Percentiles rank a stretch among this genome's conserved stretches.
Evolutionary conservation across 352 stramenopile species (phyloP).

Genomic region (Globisporangium canariense): DNA sequence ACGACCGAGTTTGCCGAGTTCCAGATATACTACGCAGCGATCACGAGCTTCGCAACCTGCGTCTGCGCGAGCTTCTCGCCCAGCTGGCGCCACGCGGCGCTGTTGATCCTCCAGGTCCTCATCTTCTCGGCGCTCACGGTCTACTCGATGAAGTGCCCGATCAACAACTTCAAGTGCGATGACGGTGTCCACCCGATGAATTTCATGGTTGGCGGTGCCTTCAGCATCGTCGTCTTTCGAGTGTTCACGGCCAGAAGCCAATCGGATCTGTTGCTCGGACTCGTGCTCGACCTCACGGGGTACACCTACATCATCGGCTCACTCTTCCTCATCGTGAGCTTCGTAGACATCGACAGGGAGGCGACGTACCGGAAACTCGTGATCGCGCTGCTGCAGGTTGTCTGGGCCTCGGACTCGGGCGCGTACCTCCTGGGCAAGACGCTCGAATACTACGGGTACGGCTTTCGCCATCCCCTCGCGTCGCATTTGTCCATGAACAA

Average conservation of each 20-base stretch:
- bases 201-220: slow-evolving; percentile 43
- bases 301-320: slow-evolving; percentile 67
- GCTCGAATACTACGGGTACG: slow-evolving; percentile 80
- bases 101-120: slow-evolving; percentile 58
- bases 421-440: slow-evolving; percentile 92
- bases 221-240: slow-evolving; percentile 68
- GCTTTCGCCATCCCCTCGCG: slow-evolving; percentile 85
- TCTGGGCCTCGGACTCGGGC: slow-evolving; percentile 88
- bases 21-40: slow-evolving; percentile 53
- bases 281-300: slow-evolving; percentile 60
- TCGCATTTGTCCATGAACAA: slow-evolving; percentile 94
- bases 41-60: slow-evolving; percentile 41
- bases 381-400: slow-evolving; percentile 65
- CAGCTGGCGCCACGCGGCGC: slow-evolving; percentile 58
- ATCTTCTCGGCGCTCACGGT: slow-evolving; percentile 70
- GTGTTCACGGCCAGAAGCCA: slow-evolving; percentile 27
- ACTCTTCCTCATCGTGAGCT: slow-evolving; percentile 54
- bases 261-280: slow-evolving; percentile 75
- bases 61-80: slow-evolving; percentile 54
- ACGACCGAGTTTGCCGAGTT: slow-evolving; percentile 42
- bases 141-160: slow-evolving; percentile 58
- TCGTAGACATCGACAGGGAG: slow-evolving; percentile 58
- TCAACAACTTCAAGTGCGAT: slow-evolving; percentile 63
- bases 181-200: slow-evolving; percentile 45
- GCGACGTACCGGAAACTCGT: slow-evolving; percentile 73